Base-by-base conservation (phyloP, 2,329 filamentous ascomycete species). In the Colletotrichum godetiae region DNA sequence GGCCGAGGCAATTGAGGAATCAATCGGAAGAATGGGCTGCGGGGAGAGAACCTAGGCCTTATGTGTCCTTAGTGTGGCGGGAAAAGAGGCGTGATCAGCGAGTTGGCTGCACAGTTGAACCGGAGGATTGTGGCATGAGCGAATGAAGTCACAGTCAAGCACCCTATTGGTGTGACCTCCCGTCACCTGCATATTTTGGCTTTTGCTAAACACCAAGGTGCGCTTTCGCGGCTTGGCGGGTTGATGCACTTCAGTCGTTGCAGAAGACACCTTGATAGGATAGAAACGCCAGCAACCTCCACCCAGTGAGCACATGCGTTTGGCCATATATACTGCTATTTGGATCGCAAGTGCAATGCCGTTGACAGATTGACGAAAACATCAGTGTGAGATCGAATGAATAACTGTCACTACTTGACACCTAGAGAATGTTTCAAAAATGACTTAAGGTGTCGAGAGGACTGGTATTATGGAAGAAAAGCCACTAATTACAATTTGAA, bases 121-220 rank as follows among this genome's bases (percentile, higher is more conserved):
- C 53, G 53, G 31, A 64, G 29, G 15, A 56, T n/a, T 29, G 66
- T 73, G 60, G 70, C 66, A 59, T 58, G 35, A 46, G 70, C 66
- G 59, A 42, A 60, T 73, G 42, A 60, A 69, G 55, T 65, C 66
- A 73, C 42, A 31, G 52, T 31, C 5, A 24, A 4, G 12, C 31
- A 13, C 19, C 12, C 29, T 37, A 70, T 73, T 70, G 66, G 70
- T 29, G 55, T 55, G 29, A 15, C 10, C 27, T 59, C 19, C 10
- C 29, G 31, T 31, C 49, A 46, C 57, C 19, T 55, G 66, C 53
- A 64, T 55, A 31, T 29, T 42, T 56, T 37, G 31, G 46, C n/a
- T 35, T 31, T n/a, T 24, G 5, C 22, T 42, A 64, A n/a, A 29
- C 31, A 53, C 35, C 8, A 59, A 22, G 2, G 13, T 29, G 33